Evolutionary conservation across 352 stramenopile genomes (phyloP).

Genomic region (Globisporangium barbulae): DNA sequence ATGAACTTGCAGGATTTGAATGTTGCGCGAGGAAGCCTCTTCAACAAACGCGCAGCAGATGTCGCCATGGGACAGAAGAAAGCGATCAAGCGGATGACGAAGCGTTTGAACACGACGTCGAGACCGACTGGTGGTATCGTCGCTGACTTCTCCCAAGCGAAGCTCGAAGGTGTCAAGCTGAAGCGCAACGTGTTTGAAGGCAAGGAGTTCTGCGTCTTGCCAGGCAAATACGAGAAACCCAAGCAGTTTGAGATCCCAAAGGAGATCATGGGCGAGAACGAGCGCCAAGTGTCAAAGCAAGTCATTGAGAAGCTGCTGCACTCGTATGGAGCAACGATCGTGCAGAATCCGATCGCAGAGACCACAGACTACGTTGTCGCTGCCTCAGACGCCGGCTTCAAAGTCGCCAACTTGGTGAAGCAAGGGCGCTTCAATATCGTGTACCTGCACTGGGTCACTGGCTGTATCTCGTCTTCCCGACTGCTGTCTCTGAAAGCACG

Average conservation of each 20-base stretch:
- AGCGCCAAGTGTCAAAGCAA: slow-evolving; percentile 51
- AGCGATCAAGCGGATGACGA: slow-evolving; percentile 35
- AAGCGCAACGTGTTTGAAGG: slow-evolving; percentile 61
- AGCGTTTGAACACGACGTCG: slow-evolving; percentile 24
- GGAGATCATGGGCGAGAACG: slow-evolving; percentile 30
- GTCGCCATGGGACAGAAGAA: slow-evolving; percentile 69
- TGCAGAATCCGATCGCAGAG: slow-evolving; percentile 73
- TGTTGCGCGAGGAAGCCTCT: slow-evolving; percentile 47
- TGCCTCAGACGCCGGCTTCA: slow-evolving; percentile 60
- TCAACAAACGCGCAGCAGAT: slow-evolving; percentile 71
- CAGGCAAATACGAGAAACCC: slow-evolving; percentile 56
- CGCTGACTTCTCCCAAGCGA: slow-evolving; percentile 54
- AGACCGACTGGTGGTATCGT: slow-evolving; percentile 36
- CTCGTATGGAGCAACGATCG: slow-evolving; percentile 57
- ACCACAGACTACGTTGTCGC: slow-evolving; percentile 68
- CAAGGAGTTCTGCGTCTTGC: slow-evolving; percentile 77
- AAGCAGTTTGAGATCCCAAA: slow-evolving; percentile 25
- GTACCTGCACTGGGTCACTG: slow-evolving; percentile 56
- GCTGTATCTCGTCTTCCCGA: slow-evolving; percentile 32
- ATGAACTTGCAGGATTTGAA: slow-evolving; percentile 79
- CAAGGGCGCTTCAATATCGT: slow-evolving; percentile 78
- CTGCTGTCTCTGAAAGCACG: slow-evolving; percentile 40
- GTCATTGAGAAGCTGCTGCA: slow-evolving; percentile 72
- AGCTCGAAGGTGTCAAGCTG: slow-evolving; percentile 51
- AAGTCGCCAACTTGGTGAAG: slow-evolving; percentile 78